phyloP scores from a whole-genome alignment of 495 filamentous ascomycete genomes.

The Neurospora sp. region DNA sequence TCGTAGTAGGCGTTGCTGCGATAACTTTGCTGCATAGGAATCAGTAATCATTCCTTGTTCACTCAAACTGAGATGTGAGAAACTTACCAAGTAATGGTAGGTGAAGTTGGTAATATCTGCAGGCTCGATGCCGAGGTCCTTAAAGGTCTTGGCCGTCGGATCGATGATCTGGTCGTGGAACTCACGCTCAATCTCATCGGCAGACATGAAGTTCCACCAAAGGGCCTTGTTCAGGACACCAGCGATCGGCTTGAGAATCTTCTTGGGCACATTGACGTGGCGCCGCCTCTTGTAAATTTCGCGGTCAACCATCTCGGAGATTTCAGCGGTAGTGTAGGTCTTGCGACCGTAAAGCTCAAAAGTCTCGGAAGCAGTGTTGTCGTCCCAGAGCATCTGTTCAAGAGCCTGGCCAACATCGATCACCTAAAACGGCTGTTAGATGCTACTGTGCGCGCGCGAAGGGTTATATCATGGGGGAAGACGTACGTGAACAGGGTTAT shows the following conservation, averaged over 20 bases:
- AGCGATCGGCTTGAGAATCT: constrained; percentile 59
- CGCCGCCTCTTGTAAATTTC: constrained; percentile 85
- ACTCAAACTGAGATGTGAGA: not conserved
- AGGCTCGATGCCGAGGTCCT: constrained; percentile 81
- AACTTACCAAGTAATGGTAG: constrained; percentile 83
- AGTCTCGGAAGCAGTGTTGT: constrained; percentile 80
- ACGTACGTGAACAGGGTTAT: constrained; percentile 84
- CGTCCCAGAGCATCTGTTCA: constrained; percentile 79
- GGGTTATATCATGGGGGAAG: not conserved
- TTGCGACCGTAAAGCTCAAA: constrained; percentile 92
- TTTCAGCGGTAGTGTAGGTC: constrained; percentile 82
- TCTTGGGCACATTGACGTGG: constrained; percentile 87
- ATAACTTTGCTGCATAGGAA: constrained; percentile 59
- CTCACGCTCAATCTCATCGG: constrained; percentile 87
- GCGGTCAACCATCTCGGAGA: constrained; percentile 75
- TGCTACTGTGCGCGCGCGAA: not conserved
- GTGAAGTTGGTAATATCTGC: constrained; percentile 71
- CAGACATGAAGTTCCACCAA: constrained; percentile 78
- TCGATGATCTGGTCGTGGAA: constrained; percentile 94
- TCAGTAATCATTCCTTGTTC: constrained; percentile 8
- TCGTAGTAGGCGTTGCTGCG: constrained; percentile 79
- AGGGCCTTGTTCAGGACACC: constrained; percentile 62
- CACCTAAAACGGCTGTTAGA: constrained; percentile 40
- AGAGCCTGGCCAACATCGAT: constrained; percentile 84
- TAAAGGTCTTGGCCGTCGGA: constrained; percentile 85